A percentile compares a stretch with the other conserved stretches of the same genome.
Evolutionary conservation across 1,139 yeast genomes (phyloP).

Genomic region (Kurtzmaniella natalensis): DNA sequence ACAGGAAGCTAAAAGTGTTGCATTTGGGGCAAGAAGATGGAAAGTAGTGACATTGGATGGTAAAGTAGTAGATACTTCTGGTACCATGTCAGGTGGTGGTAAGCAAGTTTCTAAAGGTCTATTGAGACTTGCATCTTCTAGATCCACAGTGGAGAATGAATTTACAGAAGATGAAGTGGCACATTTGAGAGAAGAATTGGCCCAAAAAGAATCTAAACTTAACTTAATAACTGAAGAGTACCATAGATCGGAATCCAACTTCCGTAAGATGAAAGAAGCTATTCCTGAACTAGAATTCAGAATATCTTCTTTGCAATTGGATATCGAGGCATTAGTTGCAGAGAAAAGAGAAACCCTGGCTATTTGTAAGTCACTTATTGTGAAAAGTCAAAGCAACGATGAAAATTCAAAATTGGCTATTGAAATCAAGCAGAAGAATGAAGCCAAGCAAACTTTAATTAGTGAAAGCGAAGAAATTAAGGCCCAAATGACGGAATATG

Average conservation of each 20-base stretch:
- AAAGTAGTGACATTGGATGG: slow-evolving; percentile 94
- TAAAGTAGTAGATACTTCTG: slow-evolving; percentile 87
- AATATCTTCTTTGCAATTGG: slow-evolving; percentile 58
- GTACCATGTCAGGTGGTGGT: slow-evolving; percentile 98
- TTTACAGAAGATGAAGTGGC: slow-evolving; percentile 57
- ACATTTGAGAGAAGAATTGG: slow-evolving; percentile 50
- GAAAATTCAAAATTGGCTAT: slow-evolving; percentile 22
- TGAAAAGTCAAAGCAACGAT: slow-evolving; percentile 29
- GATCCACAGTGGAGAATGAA: slow-evolving; percentile 15
- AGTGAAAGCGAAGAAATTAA: slow-evolving; percentile 42
- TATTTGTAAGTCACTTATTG: slow-evolving; percentile 32
- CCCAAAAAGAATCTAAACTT: slow-evolving; percentile 52
- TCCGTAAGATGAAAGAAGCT: slow-evolving; percentile 56
- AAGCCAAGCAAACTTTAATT: slow-evolving; percentile 28
- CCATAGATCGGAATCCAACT: slow-evolving; percentile 55
- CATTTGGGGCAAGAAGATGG: slow-evolving; percentile 76
- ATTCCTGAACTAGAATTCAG: slow-evolving; percentile 68
- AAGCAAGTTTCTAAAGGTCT: slow-evolving; percentile 58
- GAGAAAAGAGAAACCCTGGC: slow-evolving; percentile 41
- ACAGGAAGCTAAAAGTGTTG: slow-evolving; percentile 80
- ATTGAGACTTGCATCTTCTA: slow-evolving; percentile 47
- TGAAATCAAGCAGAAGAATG: slow-evolving; percentile 37
- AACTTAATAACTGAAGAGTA: slow-evolving; percentile 49
- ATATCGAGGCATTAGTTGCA: slow-evolving; percentile 55
- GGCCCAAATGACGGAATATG: slow-evolving; percentile 55